These are phyloP conservation scores for Tetrahymena thermophila DNA, from an alignment of 73 alveolate genomes.

Conservation along the genomic window DNA sequence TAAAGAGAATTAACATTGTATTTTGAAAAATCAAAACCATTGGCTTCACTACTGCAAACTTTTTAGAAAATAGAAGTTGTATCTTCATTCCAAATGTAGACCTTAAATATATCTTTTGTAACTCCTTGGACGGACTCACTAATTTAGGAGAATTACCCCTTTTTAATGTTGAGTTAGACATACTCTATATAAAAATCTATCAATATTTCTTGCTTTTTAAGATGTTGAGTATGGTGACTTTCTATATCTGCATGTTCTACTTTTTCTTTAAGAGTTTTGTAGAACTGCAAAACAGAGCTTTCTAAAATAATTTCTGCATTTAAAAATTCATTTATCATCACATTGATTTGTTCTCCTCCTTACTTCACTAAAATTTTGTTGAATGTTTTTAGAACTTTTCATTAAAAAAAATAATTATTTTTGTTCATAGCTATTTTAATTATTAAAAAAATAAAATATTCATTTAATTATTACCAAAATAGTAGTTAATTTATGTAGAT, in stretches of 20 bases:
- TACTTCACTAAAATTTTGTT: not conserved
- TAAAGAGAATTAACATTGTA: not conserved
- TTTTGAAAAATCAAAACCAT: not conserved
- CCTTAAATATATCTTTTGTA: not conserved
- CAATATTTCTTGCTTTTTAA: not conserved
- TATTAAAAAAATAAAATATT: not conserved
- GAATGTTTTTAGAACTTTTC: not conserved
- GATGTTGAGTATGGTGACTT: not conserved
- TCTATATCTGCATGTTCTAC: not conserved
- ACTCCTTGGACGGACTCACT: not conserved
- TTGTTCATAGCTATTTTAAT: not conserved
- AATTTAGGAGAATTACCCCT: not conserved
- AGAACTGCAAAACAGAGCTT: not conserved
- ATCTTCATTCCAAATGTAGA: not conserved
- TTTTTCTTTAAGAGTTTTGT: not conserved
- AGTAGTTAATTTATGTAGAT: not conserved
- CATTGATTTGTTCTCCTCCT: not conserved
- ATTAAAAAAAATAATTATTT: not conserved
- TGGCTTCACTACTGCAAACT: not conserved
- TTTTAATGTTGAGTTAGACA: not conserved
- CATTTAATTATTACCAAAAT: not conserved
- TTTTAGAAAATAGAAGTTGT: not conserved
- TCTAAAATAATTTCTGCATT: not conserved
- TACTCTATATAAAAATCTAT: not conserved
- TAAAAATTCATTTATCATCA: not conserved